Conservation (phyloP, 495 filamentous ascomycete genomes). For the Aspergillus diversus region DNA sequence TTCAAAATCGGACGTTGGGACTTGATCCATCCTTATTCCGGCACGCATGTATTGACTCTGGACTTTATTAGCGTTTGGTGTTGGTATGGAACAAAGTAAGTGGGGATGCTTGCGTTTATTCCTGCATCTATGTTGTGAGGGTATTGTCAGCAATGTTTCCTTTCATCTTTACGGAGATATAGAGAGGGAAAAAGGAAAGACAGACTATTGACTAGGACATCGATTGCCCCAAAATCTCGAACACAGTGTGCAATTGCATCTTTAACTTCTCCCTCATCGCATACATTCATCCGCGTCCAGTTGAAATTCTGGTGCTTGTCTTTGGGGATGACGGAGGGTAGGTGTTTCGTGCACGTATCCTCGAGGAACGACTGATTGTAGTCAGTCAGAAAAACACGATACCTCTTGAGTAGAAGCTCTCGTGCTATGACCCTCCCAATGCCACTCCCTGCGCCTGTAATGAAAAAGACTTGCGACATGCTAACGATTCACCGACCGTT, state of each 20-base stretch:
- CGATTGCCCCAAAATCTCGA: neutral
- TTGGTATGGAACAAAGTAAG: neutral
- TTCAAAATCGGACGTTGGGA: neutral
- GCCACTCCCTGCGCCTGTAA: neutral
- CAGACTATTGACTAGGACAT: neutral
- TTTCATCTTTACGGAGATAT: neutral
- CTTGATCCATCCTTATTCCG: neutral
- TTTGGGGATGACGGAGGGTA: neutral
- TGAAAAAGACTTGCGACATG: neutral
- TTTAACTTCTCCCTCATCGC: neutral
- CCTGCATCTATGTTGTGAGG: neutral
- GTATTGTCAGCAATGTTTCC: neutral
- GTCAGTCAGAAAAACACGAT: neutral
- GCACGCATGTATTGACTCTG: neutral
- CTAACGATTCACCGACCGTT: neutral
- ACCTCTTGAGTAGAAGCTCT: neutral
- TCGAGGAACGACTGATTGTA: neutral
- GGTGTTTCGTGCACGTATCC: neutral
- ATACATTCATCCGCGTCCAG: neutral
- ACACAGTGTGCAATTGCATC: neutral
- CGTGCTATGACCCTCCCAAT: neutral
- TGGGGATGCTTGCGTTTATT: neutral
- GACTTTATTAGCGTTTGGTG: neutral
- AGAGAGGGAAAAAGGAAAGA: neutral
- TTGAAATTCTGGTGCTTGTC: neutral